phyloP scores from a whole-genome alignment of 208 protist genomes.

The Angomonas deanei region DNA sequence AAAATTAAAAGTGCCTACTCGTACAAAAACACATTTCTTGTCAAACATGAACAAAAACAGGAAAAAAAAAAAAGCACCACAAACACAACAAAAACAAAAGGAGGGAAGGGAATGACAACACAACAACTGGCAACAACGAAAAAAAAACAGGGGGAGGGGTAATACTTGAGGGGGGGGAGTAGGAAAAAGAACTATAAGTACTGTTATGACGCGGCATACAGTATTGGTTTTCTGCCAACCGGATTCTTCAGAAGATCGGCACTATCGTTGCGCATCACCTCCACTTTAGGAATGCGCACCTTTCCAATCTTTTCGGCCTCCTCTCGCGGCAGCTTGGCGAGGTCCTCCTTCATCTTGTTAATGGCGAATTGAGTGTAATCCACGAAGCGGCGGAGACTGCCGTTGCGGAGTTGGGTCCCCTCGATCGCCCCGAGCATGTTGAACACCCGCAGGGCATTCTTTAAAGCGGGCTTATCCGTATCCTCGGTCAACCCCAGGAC shows the following conservation, averaged over 20 bases:
- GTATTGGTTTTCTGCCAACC: slow-evolving; percentile 17
- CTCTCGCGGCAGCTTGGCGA: slow-evolving; percentile 10
- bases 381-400: slow-evolving; percentile 42
- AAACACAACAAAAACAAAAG: too few relatives aligned
- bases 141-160: too few relatives aligned
- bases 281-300: slow-evolving; percentile 19
- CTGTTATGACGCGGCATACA: slow-evolving; percentile 14
- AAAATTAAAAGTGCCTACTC: too few relatives aligned
- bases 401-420: slow-evolving; percentile 28
- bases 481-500: slow-evolving; percentile 14
- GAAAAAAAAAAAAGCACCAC: too few relatives aligned
- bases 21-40: too few relatives aligned
- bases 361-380: slow-evolving; percentile 24
- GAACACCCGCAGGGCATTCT: slow-evolving; percentile 11
- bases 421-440: slow-evolving; percentile 19
- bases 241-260: slow-evolving; percentile 31
- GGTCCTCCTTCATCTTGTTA: slow-evolving; percentile 12
- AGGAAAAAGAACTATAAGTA: slow-evolving; percentile 5
- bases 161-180: too few relatives aligned
- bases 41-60: too few relatives aligned
- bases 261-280: slow-evolving; percentile 26
- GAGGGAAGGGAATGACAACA: too few relatives aligned
- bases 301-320: slow-evolving; percentile 7
- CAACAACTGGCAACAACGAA: too few relatives aligned
- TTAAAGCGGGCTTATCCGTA: slow-evolving; percentile 13